Evolutionary conservation across 2,329 filamentous ascomycete species (phyloP), one percentile per base, ranked within the genome.

Genomic region (Arthrobotrys pseudoclavata): DNA sequence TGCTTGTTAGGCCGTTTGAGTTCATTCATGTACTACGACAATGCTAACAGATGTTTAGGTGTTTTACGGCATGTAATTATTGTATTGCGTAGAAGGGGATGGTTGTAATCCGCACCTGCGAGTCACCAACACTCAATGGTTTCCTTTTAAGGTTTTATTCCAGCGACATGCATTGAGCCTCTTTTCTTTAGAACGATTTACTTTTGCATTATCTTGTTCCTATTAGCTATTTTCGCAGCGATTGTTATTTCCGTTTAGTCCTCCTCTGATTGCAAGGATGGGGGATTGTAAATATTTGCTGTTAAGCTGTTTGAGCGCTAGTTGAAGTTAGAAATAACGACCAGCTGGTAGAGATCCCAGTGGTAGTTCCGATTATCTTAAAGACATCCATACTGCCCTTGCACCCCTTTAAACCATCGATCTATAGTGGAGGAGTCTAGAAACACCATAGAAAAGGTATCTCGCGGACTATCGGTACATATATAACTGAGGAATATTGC

Each of bases 61-160:
- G 29, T 67, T 68, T 22, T 66, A 66, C 47, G 60, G 69, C 2
- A 66, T 48, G 29, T 63, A 40, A 53, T 31, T 10, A 37, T 48
- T 60, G 6, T 2, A 68, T 37, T 64, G 6, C 6, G 1, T 53
- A 9, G 50, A 26, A 15, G 2, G n/a, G 42, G 24, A 15, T 10
- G 47, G 3, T 15, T 10, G 26, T 26, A 50, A 5, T 15, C n/a
- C 22, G 12, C 42, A 18, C 22, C 26, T 15, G n/a, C 10, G 13
- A 18, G 7, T 62, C 15, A 20, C 42, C 42, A 20, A 6, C 15
- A n/a, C 31, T 9, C 31, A 34, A 34, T 34, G 34, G 10, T 40
- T 40, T 5, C 13, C 12, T 40, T n/a, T 5, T 31, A 7, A 4
- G 29, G 12, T 40, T 5, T 22, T 22, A 29, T 22, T 22, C 52